Base-by-base conservation (phyloP, 2,329 filamentous ascomycete species). In the Thelonectria discophora region DNA sequence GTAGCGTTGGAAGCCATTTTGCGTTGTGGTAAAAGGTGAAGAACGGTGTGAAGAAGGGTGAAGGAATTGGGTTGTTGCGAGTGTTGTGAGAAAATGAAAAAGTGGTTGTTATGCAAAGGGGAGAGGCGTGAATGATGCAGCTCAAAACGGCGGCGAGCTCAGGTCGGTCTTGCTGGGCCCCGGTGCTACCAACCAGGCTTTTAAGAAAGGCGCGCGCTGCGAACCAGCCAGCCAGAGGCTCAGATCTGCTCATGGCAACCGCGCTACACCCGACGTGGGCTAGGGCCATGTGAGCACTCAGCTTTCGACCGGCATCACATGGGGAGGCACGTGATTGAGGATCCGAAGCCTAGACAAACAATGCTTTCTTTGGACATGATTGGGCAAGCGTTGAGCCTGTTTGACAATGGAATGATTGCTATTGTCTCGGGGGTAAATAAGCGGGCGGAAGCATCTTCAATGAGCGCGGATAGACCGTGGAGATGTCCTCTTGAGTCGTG, bases 1-100 rank as follows among this genome's bases (percentile, higher is more conserved):
- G 79, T 74, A 66, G 78, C 78, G 79, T 83, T 84, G 68, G 82
- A 79, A 72, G 83, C 77, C 83, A 87, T 84, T 69, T 69, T 56
- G 71, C 63, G 58, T 58, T 60, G 56, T 63, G 24, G 21, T 24
- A n/a, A n/a, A n/a, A n/a, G n/a, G n/a, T 47, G 13, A 11, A 11
- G n/a, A n/a, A n/a, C n/a, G n/a, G n/a, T n/a, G 24, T 24, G 15
- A 17, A 48, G 62, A 21, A 47, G 51, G 40, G 21, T 18, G 53
- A 50, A 30, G 34, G 42, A 37, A 32, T 10, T 45, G 11, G 18
- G 30, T 18, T 21, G 21, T 42, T 48, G 24, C 37, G 60, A 53
- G 57, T 52, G 43, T 53, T 50, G 55, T 45, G 58, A 53, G 49
- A 59, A 58, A 59, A 64, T 65, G 60, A 47, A 21, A 53, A 48